Evolutionary conservation across 305 asterid genomes (phyloP).

Genomic region (Nicotiana rustica): DNA sequence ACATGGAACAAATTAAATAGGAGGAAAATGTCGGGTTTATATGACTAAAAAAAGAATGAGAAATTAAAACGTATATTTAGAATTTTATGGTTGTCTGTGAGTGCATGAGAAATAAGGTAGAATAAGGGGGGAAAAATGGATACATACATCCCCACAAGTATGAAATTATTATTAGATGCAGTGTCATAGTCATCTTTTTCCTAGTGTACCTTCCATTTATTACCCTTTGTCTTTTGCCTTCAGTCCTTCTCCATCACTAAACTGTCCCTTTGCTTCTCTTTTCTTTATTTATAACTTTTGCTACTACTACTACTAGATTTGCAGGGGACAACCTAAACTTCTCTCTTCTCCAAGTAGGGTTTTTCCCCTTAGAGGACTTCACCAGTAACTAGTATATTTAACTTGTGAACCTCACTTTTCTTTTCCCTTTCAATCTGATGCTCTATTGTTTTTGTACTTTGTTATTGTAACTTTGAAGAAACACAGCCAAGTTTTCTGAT

Average conservation of each 20-base stretch:
- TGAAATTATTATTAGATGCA: slow-evolving; percentile 54
- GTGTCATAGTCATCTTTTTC: slow-evolving; percentile 69
- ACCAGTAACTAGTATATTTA: neutral
- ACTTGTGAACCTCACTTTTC: slow-evolving; percentile 1
- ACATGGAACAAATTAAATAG: neutral
- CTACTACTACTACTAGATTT: slow-evolving; percentile 33
- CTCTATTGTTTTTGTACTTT: slow-evolving; percentile 28
- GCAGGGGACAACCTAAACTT: slow-evolving; percentile 40
- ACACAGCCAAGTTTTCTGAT: slow-evolving; percentile 40
- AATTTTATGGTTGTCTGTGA: neutral
- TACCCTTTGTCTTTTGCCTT: slow-evolving; percentile 75
- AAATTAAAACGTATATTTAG: neutral
- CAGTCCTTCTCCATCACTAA: slow-evolving; percentile 67
- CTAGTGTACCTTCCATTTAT: slow-evolving; percentile 74
- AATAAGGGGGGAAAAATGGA: slow-evolving; percentile 33
- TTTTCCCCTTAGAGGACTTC: slow-evolving; percentile 44
- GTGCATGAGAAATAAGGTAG: slow-evolving; percentile 48
- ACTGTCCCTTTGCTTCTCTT: slow-evolving; percentile 58
- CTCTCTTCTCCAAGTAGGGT: slow-evolving; percentile 65
- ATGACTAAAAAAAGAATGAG: neutral
- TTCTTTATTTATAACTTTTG: slow-evolving; percentile 31
- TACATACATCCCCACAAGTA: slow-evolving; percentile 45
- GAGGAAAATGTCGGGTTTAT: neutral
- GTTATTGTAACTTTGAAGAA: slow-evolving; percentile 43
- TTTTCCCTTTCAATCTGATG: no score